Base-by-base conservation (phyloP, 257 asterid species). In the Nemophila menziesii region DNA sequence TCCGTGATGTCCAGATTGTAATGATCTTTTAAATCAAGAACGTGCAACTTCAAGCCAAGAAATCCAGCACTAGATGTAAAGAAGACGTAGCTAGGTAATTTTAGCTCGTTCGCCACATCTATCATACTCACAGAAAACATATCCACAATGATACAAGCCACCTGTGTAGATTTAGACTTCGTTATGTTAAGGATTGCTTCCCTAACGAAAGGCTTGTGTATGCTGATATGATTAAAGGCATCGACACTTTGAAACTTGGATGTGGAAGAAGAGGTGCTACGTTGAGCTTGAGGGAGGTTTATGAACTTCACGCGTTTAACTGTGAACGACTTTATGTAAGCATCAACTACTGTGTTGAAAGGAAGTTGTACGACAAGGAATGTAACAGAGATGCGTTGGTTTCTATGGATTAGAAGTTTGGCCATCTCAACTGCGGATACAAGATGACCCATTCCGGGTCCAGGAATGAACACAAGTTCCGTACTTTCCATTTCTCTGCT, bases 391-490 rank as follows among this genome's bases (percentile, higher is more conserved):
- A 72, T 56, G 19, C 51, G 51, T 12, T 47, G 6, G 0, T 72
- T 68, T 24, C 60, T 48, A 10, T 16, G n/a, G 26, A 67, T 33
- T 15, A 76, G 56, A 23, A 54, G 75, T 38, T 70, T 70, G 9
- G 58, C 81, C 26, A 62, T 43, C 66, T 76, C 81, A 17, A 76
- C 62, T 22, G 81, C 75, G n/a, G 86, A 19, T 36, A 41, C 63
- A 3, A 77, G 57, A 55, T 77, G 86, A 19, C 86, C 71, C 55
- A 77, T 43, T 2, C 81, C 86, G 2, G 86, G 86, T 0, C 70
- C 67, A 1, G 85, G 85, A 39, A 76, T 43, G 73, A 76, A 76
- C 8, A 63, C 26, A 20, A 63, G 36, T 38, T 46, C 53, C 20
- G 33, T 34, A 19, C 16, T 43, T 20, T 49, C 53, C 63, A 47